These are phyloP conservation scores for Euphorbia pulcherrima DNA, from an alignment of 345 rosid species.

Conservation along the genomic window DNA sequence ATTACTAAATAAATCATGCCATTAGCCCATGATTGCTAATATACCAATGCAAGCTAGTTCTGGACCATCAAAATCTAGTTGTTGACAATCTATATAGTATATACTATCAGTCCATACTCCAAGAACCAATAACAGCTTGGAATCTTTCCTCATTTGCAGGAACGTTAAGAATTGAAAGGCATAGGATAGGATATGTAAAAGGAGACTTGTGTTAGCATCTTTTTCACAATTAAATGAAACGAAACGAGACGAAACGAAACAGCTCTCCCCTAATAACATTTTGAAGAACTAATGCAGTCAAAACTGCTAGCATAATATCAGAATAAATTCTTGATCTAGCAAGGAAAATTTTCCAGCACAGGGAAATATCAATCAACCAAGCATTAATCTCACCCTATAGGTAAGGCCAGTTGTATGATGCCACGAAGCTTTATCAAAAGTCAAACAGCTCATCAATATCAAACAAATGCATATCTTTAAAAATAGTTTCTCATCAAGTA, in stretches of 20 bases:
- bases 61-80: constrained; percentile 79
- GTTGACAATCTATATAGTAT: constrained; percentile 90
- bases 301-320: not conserved
- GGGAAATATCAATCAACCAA: not conserved
- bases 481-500: no score
- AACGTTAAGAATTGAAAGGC: not conserved
- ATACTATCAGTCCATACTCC: constrained; percentile 72
- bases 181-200: not conserved
- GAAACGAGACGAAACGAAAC: no score
- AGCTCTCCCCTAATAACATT: not conserved
- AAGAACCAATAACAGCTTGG: constrained; percentile 98
- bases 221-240: not conserved
- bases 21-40: constrained; percentile 98
- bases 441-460: no score
- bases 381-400: no score
- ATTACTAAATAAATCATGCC: constrained; percentile 22
- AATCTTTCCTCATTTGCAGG: constrained; percentile 57
- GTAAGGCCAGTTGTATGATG: no score
- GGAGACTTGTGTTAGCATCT: not conserved
- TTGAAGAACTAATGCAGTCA: no score
- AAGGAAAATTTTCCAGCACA: constrained; percentile 3
- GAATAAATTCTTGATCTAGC: not conserved
- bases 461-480: no score
- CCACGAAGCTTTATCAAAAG: no score
- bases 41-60: constrained; percentile 90